Percentiles rank a stretch among this genome's conserved stretches.
These are phyloP conservation scores for Verticillium albo-atrum DNA, from an alignment of 2,329 filamentous ascomycete genomes.

Conservation along the genomic window DNA sequence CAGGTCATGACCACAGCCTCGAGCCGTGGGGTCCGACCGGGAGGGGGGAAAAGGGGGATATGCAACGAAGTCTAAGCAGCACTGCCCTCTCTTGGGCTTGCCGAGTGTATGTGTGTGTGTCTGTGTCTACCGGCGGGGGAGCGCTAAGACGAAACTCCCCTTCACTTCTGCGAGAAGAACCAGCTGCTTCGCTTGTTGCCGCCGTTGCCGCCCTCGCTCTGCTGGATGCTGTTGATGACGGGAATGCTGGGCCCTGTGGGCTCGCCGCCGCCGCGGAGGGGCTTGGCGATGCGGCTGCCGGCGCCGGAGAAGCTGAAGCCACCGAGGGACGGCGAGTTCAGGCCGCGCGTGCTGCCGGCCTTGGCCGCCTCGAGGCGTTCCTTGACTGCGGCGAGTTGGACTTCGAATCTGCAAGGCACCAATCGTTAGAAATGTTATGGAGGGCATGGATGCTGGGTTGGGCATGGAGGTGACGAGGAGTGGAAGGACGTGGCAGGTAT, in stretches of 20 bases:
- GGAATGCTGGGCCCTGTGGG: slow-evolving; percentile 42
- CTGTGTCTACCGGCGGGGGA: neutral
- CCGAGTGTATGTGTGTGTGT: no score
- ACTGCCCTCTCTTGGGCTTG: neutral
- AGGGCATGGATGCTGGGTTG: neutral
- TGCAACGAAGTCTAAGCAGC: neutral
- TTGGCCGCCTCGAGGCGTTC: slow-evolving; percentile 96
- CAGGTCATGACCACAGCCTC: neutral
- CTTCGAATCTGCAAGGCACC: slow-evolving; percentile 70
- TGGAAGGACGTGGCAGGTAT: neutral
- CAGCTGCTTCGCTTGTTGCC: slow-evolving; percentile 65
- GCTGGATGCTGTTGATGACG: slow-evolving; percentile 52
- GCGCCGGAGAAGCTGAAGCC: slow-evolving; percentile 67
- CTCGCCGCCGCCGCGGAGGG: slow-evolving; percentile 54
- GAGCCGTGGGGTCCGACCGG: neutral
- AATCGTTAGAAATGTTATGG: slow-evolving; percentile 5
- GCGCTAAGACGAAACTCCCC: neutral
- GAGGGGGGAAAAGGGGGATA: no score
- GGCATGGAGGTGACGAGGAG: neutral
- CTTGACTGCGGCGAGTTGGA: slow-evolving; percentile 94
- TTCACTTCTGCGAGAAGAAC: slow-evolving; percentile 63
- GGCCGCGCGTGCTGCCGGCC: slow-evolving; percentile 79
- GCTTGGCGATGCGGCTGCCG: slow-evolving; percentile 66
- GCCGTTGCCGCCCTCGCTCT: slow-evolving; percentile 44
- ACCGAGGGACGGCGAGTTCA: slow-evolving; percentile 59